Conservation (phyloP, 2,329 filamentous ascomycete species). For the Alternaria gansuensis region DNA sequence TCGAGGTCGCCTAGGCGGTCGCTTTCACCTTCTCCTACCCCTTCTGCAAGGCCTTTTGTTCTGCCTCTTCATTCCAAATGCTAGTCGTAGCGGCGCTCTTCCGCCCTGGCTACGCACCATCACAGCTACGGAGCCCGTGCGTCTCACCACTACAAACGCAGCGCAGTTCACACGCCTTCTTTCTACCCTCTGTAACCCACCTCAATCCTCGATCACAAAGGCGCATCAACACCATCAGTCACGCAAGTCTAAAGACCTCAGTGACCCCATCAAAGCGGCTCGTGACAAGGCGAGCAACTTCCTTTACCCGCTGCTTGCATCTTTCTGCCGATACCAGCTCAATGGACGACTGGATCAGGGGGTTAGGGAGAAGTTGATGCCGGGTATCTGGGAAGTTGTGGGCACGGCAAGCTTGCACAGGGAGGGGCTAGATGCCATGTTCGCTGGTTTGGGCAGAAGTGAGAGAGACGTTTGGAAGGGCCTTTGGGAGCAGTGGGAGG, state of each 20-base stretch:
- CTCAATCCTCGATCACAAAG: constrained; percentile 63
- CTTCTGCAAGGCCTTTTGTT: constrained; percentile 64
- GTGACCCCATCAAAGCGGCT: constrained; percentile 68
- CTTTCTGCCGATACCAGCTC: constrained; percentile 65
- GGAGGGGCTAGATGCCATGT: constrained; percentile 50
- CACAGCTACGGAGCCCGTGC: constrained; percentile 17
- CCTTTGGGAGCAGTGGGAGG: constrained; percentile 50
- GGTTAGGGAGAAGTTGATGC: constrained; percentile 67
- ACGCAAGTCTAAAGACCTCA: constrained; percentile 55
- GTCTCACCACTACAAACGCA: constrained; percentile 57
- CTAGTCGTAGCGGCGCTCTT: constrained; percentile 37
- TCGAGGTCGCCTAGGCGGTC: constrained; percentile 66
- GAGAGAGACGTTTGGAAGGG: constrained; percentile 51
- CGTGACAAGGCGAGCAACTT: constrained; percentile 66
- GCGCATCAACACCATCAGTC: constrained; percentile 44
- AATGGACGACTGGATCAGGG: constrained; percentile 59
- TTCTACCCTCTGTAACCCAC: constrained; percentile 69
- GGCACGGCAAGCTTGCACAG: constrained; percentile 44
- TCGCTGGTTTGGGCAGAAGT: constrained; percentile 46
- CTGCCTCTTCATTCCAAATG: constrained; percentile 63
- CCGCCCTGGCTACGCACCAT: constrained; percentile 46
- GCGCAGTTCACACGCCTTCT: constrained; percentile 64
- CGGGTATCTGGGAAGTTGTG: constrained; percentile 58
- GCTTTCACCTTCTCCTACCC: constrained; percentile 67
- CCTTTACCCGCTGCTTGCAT: constrained; percentile 65